Evolutionary conservation across 2,329 filamentous ascomycete species (phyloP).

Genomic region (Monilinia fructicola): DNA sequence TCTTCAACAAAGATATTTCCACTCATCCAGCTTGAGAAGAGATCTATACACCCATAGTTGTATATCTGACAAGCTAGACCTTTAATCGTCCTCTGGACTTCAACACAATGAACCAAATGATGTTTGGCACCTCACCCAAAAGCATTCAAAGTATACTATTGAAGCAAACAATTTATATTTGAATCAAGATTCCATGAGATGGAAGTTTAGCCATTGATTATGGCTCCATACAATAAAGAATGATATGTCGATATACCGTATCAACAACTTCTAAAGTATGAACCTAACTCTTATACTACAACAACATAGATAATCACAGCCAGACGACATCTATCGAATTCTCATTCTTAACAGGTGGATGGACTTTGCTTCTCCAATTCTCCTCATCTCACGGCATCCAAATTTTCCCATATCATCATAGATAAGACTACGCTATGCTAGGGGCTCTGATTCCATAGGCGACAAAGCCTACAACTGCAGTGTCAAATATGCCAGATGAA

Average conservation of each 20-base stretch:
- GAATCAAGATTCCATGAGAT: neutral
- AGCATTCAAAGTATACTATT: neutral
- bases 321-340: neutral
- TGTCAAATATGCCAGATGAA: neutral
- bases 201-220: neutral
- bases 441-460: neutral
- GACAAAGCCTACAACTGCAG: neutral
- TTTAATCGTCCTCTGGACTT: neutral
- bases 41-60: neutral
- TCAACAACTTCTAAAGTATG: too few relatives aligned
- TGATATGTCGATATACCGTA: neutral
- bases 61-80: neutral
- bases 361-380: neutral
- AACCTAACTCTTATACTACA: neutral
- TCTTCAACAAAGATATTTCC: neutral
- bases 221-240: accelerated
- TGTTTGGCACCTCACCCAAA: neutral
- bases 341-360: neutral
- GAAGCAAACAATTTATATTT: neutral
- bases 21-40: too few relatives aligned
- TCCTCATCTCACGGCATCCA: neutral
- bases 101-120: neutral
- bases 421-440: neutral
- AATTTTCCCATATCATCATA: neutral
- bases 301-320: neutral